These are phyloP conservation scores for Dittrichia graveolens DNA, from an alignment of 129 eudicot species.

Conservation along the genomic window DNA sequence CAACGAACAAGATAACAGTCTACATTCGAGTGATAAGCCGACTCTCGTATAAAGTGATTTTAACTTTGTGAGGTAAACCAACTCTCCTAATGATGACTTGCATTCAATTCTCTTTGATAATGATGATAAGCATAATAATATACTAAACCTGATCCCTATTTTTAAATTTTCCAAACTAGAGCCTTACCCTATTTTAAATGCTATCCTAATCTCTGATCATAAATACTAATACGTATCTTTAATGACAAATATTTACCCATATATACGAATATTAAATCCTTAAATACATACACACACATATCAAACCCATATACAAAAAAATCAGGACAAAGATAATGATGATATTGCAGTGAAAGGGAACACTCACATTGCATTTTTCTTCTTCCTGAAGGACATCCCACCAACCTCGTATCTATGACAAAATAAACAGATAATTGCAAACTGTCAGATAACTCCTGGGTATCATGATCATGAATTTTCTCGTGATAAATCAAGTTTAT, in stretches of 20 bases:
- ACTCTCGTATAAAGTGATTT: background rate
- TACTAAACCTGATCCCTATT: background rate
- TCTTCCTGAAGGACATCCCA: constrained; percentile 79
- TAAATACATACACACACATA: background rate
- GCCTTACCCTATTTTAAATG: background rate
- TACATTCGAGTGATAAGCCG: background rate
- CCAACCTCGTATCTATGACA: constrained; percentile 79
- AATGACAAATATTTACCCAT: background rate
- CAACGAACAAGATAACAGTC: background rate
- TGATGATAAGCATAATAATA: background rate
- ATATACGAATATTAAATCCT: background rate
- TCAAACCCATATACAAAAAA: background rate
- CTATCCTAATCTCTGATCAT: background rate
- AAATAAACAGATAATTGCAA: background rate
- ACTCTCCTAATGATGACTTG: background rate
- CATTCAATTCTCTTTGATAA: background rate
- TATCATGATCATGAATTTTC: background rate
- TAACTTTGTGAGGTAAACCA: constrained; percentile 2
- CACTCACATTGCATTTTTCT: constrained; percentile 73
- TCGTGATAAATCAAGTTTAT: background rate
- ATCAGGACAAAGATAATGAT: constrained; percentile 1
- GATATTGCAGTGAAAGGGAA: background rate
- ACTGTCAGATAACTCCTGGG: background rate
- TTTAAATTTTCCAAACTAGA: background rate
- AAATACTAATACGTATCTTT: background rate